These are phyloP conservation scores for Pleurotus giganteus DNA, from an alignment of 768 basidiomycete genomes.

Conservation along the genomic window DNA sequence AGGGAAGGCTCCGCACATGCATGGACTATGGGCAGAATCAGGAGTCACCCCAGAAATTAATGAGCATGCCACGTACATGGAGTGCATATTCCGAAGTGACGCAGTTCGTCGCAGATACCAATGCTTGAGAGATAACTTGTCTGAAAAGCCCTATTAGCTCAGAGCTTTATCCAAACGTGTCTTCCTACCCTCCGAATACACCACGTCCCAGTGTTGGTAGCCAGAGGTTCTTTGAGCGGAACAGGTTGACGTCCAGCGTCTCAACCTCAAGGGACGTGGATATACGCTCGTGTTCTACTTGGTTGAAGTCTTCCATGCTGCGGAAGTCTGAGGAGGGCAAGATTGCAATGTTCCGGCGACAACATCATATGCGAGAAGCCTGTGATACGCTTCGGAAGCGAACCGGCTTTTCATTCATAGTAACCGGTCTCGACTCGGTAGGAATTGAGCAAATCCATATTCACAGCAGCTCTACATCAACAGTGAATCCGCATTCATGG, in stretches of 20 bases:
- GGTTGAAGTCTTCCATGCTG: slow-evolving; percentile 14
- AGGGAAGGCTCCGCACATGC: slow-evolving; percentile 12
- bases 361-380: neutral
- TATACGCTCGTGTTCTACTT: slow-evolving; percentile 49
- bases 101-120: slow-evolving; percentile 77
- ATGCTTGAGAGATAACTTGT: slow-evolving; percentile 85
- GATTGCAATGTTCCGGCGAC: neutral
- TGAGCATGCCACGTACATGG: slow-evolving; percentile 58
- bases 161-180: neutral
- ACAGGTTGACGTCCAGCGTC: slow-evolving; percentile 71
- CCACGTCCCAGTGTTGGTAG: slow-evolving; percentile 62
- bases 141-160: slow-evolving; percentile 18
- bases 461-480: slow-evolving; percentile 84
- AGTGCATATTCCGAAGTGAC: slow-evolving; percentile 63
- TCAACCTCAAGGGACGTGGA: slow-evolving; percentile 78
- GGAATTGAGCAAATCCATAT: no score
- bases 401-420: neutral
- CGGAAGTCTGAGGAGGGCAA: neutral
- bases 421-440: neutral
- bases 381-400: neutral
- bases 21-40: slow-evolving; percentile 16
- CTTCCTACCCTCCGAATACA: slow-evolving; percentile 71
- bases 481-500: slow-evolving; percentile 85
- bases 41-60: neutral
- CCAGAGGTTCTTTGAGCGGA: slow-evolving; percentile 73